Conservation (phyloP, 352 stramenopile genomes). For the Globisporangium spiculum region DNA sequence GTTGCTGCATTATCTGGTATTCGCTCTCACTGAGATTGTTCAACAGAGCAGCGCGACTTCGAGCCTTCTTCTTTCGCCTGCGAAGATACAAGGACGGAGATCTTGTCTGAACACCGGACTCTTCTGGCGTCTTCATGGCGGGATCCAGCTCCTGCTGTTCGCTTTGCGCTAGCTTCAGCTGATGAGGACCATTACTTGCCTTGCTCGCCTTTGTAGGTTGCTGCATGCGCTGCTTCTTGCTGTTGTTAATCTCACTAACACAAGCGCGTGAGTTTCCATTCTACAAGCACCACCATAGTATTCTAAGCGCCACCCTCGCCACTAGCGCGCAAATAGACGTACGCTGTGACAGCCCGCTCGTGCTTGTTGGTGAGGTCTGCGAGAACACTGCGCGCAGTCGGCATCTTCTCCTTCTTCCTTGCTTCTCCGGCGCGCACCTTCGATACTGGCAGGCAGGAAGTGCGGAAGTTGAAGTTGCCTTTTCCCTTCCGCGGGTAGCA, state of each 20-base stretch:
- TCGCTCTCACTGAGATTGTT: background rate
- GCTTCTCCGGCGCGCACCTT: background rate
- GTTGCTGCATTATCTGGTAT: constrained; percentile 10
- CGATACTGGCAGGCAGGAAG: background rate
- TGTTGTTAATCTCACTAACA: background rate
- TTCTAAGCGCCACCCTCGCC: no score
- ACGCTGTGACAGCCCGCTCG: background rate
- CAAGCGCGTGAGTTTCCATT: background rate
- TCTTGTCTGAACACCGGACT: background rate
- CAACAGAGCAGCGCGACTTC: background rate
- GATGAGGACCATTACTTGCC: background rate
- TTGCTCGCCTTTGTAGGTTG: background rate
- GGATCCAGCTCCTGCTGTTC: background rate
- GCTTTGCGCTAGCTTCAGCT: background rate
- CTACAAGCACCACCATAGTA: no score
- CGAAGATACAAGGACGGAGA: background rate
- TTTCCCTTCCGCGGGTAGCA: background rate
- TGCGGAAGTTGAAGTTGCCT: constrained; percentile 19
- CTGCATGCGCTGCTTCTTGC: background rate
- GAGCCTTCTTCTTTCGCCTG: constrained; percentile 11
- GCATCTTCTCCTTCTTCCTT: background rate
- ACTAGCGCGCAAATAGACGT: background rate
- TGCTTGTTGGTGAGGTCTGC: constrained; percentile 12
- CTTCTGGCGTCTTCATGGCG: background rate
- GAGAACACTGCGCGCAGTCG: background rate